Percentiles rank a stretch among this genome's conserved stretches.
phyloP scores from a whole-genome alignment of 805 yeast species.

The Candida boleticola region DNA sequence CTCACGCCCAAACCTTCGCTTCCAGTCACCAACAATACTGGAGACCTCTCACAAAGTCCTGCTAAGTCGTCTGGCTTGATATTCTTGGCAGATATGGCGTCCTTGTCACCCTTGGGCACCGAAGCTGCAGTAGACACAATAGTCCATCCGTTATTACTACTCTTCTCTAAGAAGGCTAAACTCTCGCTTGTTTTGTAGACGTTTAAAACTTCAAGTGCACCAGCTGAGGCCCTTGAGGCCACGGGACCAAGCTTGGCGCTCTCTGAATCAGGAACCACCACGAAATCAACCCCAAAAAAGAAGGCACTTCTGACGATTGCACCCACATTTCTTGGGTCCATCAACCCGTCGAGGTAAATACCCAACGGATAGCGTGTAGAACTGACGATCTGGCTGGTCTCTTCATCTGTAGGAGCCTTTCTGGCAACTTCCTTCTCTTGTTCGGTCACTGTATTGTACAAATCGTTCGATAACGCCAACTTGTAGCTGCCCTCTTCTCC shows the following conservation, averaged over 20 bases:
- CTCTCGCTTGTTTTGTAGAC: constrained; percentile 61
- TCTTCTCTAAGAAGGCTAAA: constrained; percentile 55
- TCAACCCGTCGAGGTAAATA: constrained; percentile 70
- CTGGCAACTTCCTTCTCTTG: constrained; percentile 17
- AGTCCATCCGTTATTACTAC: constrained; percentile 64
- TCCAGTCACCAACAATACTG: constrained; percentile 74
- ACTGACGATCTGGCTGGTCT: neutral
- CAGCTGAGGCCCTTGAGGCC: constrained; percentile 79
- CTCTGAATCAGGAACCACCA: constrained; percentile 65
- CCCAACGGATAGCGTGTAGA: constrained; percentile 66
- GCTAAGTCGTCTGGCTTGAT: constrained; percentile 44
- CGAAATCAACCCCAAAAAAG: constrained; percentile 78
- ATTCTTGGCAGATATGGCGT: constrained; percentile 22
- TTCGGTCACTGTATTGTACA: constrained; percentile 12
- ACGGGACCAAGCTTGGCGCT: constrained; percentile 75
- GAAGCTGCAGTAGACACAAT: constrained; percentile 59
- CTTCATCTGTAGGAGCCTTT: constrained; percentile 6
- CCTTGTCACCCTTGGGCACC: constrained; percentile 15
- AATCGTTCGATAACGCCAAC: constrained; percentile 16
- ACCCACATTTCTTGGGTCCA: constrained; percentile 87
- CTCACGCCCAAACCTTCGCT: constrained; percentile 85
- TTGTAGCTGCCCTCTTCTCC: constrained; percentile 13
- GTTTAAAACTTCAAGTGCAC: constrained; percentile 74
- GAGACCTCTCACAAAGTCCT: constrained; percentile 45
- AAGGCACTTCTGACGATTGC: constrained; percentile 78